These are phyloP conservation scores for Stagonosporopsis cucurbitacearum DNA, from an alignment of 2,329 filamentous ascomycete genomes.

Conservation along the genomic window DNA sequence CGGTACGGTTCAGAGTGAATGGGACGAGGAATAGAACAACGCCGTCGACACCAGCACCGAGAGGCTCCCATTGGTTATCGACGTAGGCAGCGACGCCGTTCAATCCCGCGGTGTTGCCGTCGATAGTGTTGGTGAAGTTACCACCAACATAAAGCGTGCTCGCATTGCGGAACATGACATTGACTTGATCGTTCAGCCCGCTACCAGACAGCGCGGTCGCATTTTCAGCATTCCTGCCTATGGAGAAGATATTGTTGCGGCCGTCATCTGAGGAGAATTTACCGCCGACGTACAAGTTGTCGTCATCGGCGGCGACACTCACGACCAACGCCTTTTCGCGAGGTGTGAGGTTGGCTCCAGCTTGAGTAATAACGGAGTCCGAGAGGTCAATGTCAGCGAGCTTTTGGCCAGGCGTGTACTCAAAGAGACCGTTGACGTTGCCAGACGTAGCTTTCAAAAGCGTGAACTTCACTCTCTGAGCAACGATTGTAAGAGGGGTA, in stretches of 20 bases:
- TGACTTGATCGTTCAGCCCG: conserved; percentile 82
- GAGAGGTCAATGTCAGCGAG: conserved; percentile 70
- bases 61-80: conserved; percentile 73
- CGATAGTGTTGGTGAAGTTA: conserved; percentile 76
- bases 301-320: conserved; percentile 68
- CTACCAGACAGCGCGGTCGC: conserved; percentile 68
- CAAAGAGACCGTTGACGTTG: conserved; percentile 87
- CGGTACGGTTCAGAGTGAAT: conserved; percentile 78
- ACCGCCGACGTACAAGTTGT: conserved; percentile 75
- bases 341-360: conserved; percentile 69
- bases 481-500: conserved; percentile 76
- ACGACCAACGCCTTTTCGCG: conserved; percentile 71
- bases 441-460: conserved; percentile 75
- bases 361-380: conserved; percentile 75
- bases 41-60: conserved; percentile 88
- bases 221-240: conserved; percentile 64
- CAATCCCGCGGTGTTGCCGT: conserved; percentile 67
- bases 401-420: conserved; percentile 74
- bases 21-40: conserved; percentile 76
- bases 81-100: conserved; percentile 77
- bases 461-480: conserved; percentile 82
- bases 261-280: conserved; percentile 72
- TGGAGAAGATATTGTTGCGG: conserved; percentile 77
- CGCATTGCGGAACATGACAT: conserved; percentile 71
- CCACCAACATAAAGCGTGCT: conserved; percentile 76